Conservation (phyloP, 2,329 filamentous ascomycete species). For the Pseudocercospora musae region DNA sequence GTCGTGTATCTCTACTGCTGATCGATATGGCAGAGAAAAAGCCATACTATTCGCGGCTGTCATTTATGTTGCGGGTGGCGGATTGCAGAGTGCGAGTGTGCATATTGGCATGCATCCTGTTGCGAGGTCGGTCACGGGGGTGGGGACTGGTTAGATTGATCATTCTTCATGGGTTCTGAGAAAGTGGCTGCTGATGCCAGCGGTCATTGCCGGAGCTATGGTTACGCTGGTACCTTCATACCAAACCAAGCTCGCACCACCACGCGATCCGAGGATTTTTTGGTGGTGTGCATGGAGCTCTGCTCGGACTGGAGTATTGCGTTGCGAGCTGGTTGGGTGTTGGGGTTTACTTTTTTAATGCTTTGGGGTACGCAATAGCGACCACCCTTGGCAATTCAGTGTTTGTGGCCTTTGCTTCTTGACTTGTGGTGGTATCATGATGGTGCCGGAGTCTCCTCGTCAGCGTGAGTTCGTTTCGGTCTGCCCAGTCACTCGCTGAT, state of each 20-base stretch:
- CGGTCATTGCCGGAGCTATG: background rate
- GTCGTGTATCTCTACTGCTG: constrained; percentile 9
- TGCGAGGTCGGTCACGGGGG: constrained; percentile 38
- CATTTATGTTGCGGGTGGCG: constrained; percentile 40
- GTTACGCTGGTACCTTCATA: constrained; percentile 3
- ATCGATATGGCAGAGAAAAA: constrained; percentile 37
- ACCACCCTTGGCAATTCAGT: background rate
- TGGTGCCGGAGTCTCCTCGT: background rate
- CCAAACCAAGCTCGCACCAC: background rate
- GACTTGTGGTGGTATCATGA: background rate
- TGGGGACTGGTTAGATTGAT: constrained; percentile 30
- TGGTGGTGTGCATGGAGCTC: background rate
- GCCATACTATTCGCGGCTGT: constrained; percentile 38
- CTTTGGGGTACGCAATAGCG: background rate
- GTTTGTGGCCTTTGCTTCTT: background rate
- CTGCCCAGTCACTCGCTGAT: background rate
- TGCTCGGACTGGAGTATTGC: background rate
- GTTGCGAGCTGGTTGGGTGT: constrained; percentile 1
- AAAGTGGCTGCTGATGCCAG: too few species aligned
- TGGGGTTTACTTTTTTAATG: background rate
- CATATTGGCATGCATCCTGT: constrained; percentile 43
- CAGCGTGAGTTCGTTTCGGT: constrained; percentile 1
- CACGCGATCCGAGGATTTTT: background rate
- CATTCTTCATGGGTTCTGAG: background rate
- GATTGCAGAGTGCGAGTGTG: constrained; percentile 37